These are phyloP conservation scores for Magnaporthales sp. DNA, from an alignment of 2,329 filamentous ascomycete species.

Conservation along the genomic window DNA sequence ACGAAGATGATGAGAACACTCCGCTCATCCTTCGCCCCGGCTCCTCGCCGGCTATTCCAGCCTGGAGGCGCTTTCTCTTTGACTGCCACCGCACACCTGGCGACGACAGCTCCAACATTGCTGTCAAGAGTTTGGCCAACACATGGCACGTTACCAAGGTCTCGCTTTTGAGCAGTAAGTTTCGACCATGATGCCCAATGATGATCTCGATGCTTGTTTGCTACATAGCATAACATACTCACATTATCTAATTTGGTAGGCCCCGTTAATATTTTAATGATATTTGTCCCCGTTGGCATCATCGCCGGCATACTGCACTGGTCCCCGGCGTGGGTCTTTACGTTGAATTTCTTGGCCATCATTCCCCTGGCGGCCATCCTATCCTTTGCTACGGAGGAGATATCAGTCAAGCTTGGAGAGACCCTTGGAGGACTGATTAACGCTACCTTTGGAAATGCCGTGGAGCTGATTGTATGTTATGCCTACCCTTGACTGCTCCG, in stretches of 20 bases:
- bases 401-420: conserved; percentile 63
- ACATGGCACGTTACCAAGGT: conserved; percentile 48
- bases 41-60: neutral
- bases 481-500: neutral
- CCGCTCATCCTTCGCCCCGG: conserved; percentile 31
- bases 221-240: neutral
- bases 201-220: neutral
- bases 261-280: conserved; percentile 61
- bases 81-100: conserved; percentile 42
- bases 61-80: conserved; percentile 33
- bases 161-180: conserved; percentile 49
- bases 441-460: conserved; percentile 71
- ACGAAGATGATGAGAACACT: conserved; percentile 21
- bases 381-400: conserved; percentile 75
- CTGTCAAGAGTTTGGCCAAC: conserved; percentile 36
- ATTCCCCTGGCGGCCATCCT: conserved; percentile 82
- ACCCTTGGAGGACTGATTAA: conserved; percentile 67
- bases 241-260: conserved; percentile 23
- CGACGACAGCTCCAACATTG: conserved; percentile 35
- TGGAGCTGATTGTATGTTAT: conserved; percentile 61
- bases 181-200: conserved; percentile 12
- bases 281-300: conserved; percentile 68
- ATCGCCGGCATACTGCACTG: conserved; percentile 53
- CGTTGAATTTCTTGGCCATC: conserved; percentile 77
- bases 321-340: conserved; percentile 60